phyloP scores from a whole-genome alignment of 1,284 basidiomycete genomes.

The Cerrena zonata region DNA sequence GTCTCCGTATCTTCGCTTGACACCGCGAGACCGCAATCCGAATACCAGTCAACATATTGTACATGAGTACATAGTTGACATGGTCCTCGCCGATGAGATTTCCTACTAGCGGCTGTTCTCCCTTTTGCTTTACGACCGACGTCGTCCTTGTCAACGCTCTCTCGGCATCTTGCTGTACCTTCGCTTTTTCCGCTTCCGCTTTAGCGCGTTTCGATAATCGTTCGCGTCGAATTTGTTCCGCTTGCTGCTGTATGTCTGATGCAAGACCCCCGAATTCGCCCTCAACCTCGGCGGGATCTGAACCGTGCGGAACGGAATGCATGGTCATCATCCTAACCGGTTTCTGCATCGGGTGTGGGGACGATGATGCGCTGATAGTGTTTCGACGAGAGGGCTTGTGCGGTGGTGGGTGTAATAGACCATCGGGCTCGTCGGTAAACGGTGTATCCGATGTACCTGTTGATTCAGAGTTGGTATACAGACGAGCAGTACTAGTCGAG shows the following conservation, averaged over 20 bases:
- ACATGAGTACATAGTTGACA: slow-evolving; percentile 98
- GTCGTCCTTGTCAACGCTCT: slow-evolving; percentile 38
- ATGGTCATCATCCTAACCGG: slow-evolving; percentile 21
- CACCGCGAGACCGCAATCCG: slow-evolving; percentile 92
- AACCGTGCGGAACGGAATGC: slow-evolving; percentile 14
- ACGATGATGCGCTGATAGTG: slow-evolving; percentile 39
- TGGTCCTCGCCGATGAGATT: slow-evolving; percentile 96
- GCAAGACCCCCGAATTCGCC: slow-evolving; percentile 29
- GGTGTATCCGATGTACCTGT: slow-evolving; percentile 14
- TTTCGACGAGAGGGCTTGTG: slow-evolving; percentile 48
- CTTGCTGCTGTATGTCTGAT: slow-evolving; percentile 75
- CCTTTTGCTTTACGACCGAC: slow-evolving; percentile 24
- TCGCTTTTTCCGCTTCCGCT: slow-evolving; percentile 44
- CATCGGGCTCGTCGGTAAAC: slow-evolving; percentile 32
- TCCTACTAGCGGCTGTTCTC: slow-evolving; percentile 67
- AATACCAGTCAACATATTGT: slow-evolving; percentile 99
- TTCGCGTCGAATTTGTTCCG: slow-evolving; percentile 77
- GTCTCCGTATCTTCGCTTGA: slow-evolving; percentile 88
- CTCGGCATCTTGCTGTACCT: slow-evolving; percentile 21
- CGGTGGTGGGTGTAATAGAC: slow-evolving; percentile 46
- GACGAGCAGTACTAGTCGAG: slow-evolving; percentile 15
- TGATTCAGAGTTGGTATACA: slow-evolving; percentile 15
- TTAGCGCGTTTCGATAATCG: slow-evolving; percentile 66
- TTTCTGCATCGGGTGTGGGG: slow-evolving; percentile 10
- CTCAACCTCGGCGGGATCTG: slow-evolving; percentile 24